Conservation (phyloP, 2,329 filamentous ascomycete species). For the Laburnicola sp. region DNA sequence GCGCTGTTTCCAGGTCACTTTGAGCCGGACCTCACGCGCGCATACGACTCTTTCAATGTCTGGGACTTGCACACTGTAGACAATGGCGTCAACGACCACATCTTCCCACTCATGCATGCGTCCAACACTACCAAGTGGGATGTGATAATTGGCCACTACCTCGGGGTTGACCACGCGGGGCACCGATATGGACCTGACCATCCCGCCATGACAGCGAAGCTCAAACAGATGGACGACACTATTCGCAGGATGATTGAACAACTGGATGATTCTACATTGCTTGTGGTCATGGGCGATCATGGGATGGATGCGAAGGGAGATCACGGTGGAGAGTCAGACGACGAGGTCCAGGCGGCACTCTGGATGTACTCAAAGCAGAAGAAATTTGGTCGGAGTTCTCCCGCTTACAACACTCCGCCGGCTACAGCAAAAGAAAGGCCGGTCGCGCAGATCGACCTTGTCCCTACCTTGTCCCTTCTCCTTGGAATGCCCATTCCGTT, state of each 20-base stretch:
- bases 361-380: slow-evolving; percentile 98
- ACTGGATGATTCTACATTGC: slow-evolving; percentile 81
- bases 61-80: slow-evolving; percentile 98
- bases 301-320: slow-evolving; percentile 98
- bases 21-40: slow-evolving; percentile 77
- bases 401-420: slow-evolving; percentile 61
- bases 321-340: slow-evolving; percentile 96
- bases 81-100: slow-evolving; percentile 88
- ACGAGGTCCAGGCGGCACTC: slow-evolving; percentile 89
- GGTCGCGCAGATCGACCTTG: slow-evolving; percentile 87
- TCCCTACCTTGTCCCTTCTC: slow-evolving; percentile 85
- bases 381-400: slow-evolving; percentile 75
- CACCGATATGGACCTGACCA: slow-evolving; percentile 95
- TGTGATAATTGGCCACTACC: slow-evolving; percentile 88
- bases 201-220: slow-evolving; percentile 84
- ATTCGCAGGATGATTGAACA: slow-evolving; percentile 70
- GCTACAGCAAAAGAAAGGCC: slow-evolving; percentile 75
- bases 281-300: slow-evolving; percentile 98
- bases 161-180: slow-evolving; percentile 95
- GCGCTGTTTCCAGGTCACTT: slow-evolving; percentile 93
- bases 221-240: slow-evolving; percentile 86
- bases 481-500: slow-evolving; percentile 92
- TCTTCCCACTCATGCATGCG: slow-evolving; percentile 76
- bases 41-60: slow-evolving; percentile 97
- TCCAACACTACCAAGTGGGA: slow-evolving; percentile 77